phyloP scores from a whole-genome alignment of 768 basidiomycete species.

The Psilocybe cyanescens region DNA sequence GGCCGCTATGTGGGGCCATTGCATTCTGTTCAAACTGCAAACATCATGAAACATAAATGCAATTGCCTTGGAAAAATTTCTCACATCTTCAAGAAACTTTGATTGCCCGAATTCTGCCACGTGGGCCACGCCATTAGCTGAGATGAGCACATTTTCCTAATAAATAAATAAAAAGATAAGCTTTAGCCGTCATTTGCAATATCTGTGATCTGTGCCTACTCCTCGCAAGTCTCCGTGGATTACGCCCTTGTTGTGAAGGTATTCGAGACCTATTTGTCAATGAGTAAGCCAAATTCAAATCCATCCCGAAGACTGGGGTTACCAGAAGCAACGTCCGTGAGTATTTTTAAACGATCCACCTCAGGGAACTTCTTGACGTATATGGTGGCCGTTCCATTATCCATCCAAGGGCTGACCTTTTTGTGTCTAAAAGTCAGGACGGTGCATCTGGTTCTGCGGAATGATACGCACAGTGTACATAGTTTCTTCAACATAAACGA shows the following conservation, averaged over 20 bases:
- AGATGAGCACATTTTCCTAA: constrained; percentile 49
- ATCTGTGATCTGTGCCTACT: constrained; percentile 26
- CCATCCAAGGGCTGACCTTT: constrained; percentile 49
- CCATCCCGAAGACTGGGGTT: constrained; percentile 5
- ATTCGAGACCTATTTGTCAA: constrained; percentile 38
- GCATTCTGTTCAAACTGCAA: constrained; percentile 24
- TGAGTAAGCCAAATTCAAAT: neutral
- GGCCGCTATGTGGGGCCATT: constrained; percentile 23
- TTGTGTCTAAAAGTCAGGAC: neutral
- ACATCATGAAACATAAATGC: neutral
- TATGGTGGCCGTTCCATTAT: constrained; percentile 39
- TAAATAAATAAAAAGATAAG: neutral
- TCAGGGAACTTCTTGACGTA: constrained; percentile 36
- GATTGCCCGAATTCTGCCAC: constrained; percentile 51
- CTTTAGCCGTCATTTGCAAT: neutral
- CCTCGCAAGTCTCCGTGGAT: constrained; percentile 47
- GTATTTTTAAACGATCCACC: constrained; percentile 38
- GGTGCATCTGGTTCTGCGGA: too few species aligned
- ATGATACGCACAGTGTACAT: constrained; percentile 27
- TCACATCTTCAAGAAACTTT: constrained; percentile 40
- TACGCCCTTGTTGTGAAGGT: constrained; percentile 39
- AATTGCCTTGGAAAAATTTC: constrained; percentile 1
- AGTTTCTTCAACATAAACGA: constrained; percentile 34
- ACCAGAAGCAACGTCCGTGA: constrained; percentile 42
- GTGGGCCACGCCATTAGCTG: constrained; percentile 37